Conservation (phyloP, 768 basidiomycete species). For the Lactifluus echinatus region DNA sequence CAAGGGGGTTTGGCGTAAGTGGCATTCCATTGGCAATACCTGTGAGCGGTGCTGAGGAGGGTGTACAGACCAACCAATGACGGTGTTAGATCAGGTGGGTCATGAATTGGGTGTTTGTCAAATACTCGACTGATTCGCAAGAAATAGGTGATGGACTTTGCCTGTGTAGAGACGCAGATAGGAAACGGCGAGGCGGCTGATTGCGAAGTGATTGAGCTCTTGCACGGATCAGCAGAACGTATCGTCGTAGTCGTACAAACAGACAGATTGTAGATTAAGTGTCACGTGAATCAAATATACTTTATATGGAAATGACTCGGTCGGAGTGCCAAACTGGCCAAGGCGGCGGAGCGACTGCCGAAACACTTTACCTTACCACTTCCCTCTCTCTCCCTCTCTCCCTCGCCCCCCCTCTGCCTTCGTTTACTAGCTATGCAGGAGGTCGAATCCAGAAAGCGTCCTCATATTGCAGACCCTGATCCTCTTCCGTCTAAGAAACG, state of each 20-base stretch:
- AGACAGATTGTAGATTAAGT: background rate
- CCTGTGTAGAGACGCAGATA: constrained; percentile 91
- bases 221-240: constrained; percentile 32
- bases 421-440: constrained; percentile 12
- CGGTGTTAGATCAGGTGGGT: constrained; percentile 62
- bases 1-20: constrained; percentile 86
- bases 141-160: constrained; percentile 59
- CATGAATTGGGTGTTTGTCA: background rate
- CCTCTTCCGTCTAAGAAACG: constrained; percentile 24
- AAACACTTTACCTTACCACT: background rate
- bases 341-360: background rate
- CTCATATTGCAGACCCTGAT: constrained; percentile 19
- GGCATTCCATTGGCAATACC: background rate
- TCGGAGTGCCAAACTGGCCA: constrained; percentile 13
- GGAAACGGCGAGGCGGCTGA: constrained; percentile 69
- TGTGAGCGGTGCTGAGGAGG: background rate
- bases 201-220: constrained; percentile 72
- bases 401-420: no score
- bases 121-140: constrained; percentile 1
- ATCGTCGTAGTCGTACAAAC: constrained; percentile 18
- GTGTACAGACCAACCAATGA: constrained; percentile 81
- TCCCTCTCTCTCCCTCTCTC: background rate
- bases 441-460: constrained; percentile 21
- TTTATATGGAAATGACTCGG: background rate
- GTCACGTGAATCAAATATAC: constrained; percentile 1